Percentiles rank a stretch among this genome's conserved stretches.
These are phyloP conservation scores for Pistacia vera DNA, from an alignment of 345 rosid species.

Conservation along the genomic window DNA sequence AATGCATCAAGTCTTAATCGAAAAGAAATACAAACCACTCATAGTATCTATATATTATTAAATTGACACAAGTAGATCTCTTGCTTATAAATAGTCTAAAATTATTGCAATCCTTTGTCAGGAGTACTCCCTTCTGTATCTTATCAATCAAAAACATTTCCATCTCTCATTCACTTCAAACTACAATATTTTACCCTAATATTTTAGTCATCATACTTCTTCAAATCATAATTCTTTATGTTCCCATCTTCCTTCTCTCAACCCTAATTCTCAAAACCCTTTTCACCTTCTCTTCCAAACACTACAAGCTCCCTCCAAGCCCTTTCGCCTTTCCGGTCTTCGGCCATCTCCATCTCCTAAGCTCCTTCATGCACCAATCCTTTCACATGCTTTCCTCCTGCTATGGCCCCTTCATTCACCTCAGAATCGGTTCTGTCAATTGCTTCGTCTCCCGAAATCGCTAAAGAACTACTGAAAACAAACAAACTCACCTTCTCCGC, in stretches of 20 bases:
- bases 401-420: conserved; percentile 36
- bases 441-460: conserved; percentile 42
- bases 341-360: conserved; percentile 54
- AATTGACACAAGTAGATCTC: too few relatives aligned
- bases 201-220: too few relatives aligned
- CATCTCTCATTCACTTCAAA: too few relatives aligned
- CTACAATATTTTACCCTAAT: too few relatives aligned
- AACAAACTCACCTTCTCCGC: conserved; percentile 22
- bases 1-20: too few relatives aligned
- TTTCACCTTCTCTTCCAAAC: neutral
- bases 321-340: conserved; percentile 39
- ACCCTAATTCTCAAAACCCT: neutral
- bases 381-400: conserved; percentile 21
- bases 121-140: too few relatives aligned
- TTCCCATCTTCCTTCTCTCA: neutral
- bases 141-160: too few relatives aligned
- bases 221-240: neutral
- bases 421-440: conserved; percentile 37
- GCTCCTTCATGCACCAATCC: conserved; percentile 40
- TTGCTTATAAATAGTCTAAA: too few relatives aligned
- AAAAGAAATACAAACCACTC: too few relatives aligned
- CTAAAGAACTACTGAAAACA: conserved; percentile 29
- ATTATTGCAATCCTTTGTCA: too few relatives aligned
- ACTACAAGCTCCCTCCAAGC: conserved; percentile 32
- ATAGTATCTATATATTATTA: too few relatives aligned